phyloP scores from a whole-genome alignment of 2,329 filamentous ascomycete genomes.

The Fusarium verticillioides region DNA sequence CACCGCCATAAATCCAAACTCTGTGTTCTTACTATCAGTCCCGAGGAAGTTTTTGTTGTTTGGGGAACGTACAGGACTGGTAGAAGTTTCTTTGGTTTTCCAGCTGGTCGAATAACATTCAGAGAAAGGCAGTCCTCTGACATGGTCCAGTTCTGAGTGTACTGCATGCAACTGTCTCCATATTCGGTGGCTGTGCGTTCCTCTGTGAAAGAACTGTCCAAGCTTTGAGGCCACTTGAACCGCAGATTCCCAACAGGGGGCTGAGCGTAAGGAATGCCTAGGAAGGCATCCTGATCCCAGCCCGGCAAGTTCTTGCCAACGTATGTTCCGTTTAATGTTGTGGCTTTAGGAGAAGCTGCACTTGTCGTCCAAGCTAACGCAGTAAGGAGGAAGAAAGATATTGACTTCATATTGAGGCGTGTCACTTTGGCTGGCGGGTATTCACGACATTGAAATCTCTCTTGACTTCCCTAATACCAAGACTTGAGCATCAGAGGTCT shows the following conservation, averaged over 20 bases:
- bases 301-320: slow-evolving; percentile 46
- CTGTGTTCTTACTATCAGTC: slow-evolving; percentile 9
- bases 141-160: slow-evolving; percentile 53
- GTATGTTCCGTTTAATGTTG: slow-evolving; percentile 43
- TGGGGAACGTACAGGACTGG: slow-evolving; percentile 48
- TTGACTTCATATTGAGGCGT: background rate
- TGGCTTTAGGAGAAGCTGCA: slow-evolving; percentile 28
- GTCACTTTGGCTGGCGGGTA: background rate
- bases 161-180: slow-evolving; percentile 60
- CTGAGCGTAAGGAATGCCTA: slow-evolving; percentile 55
- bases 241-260: slow-evolving; percentile 51
- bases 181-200: slow-evolving; percentile 55
- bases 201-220: slow-evolving; percentile 49
- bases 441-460: background rate
- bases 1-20: slow-evolving; percentile 70
- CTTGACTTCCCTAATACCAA: background rate
- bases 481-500: background rate
- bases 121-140: slow-evolving; percentile 61
- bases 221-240: slow-evolving; percentile 49
- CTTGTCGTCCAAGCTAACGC: background rate
- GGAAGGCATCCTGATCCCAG: slow-evolving; percentile 54
- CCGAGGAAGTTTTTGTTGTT: rapidly evolving
- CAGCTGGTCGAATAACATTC: slow-evolving; percentile 56
- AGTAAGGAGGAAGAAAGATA: background rate
- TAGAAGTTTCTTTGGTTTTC: slow-evolving; percentile 46